Percentiles rank a stretch among this genome's conserved stretches.
Conservation (phyloP, 2,329 filamentous ascomycete species). For the Fusarium luffae region DNA sequence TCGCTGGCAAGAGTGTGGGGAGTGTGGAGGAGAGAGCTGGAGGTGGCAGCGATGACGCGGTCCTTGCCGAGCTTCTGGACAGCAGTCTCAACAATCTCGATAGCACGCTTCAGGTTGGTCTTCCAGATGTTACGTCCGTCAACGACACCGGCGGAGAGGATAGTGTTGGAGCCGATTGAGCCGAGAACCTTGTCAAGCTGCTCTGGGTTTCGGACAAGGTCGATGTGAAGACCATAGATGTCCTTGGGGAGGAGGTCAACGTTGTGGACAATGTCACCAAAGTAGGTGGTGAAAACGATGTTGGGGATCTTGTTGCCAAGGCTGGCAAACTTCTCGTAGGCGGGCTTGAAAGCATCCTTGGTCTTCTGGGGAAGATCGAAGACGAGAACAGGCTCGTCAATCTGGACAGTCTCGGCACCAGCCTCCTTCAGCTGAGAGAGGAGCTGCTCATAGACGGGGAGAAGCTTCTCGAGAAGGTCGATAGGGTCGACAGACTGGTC, state of each 20-base stretch:
- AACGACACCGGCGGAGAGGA: constrained; percentile 95
- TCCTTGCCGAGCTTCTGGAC: constrained; percentile 97
- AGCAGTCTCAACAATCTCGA: constrained; percentile 88
- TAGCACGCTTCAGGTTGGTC: constrained; percentile 97
- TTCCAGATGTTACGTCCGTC: constrained; percentile 99
- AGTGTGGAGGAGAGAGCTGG: constrained; percentile 97
- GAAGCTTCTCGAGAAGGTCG: constrained; percentile 89
- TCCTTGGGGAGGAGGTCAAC: constrained; percentile 85
- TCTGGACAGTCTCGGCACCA: constrained; percentile 96
- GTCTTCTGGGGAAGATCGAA: constrained; percentile 90
- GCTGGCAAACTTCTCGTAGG: constrained; percentile 87
- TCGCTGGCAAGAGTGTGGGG: constrained; percentile 97
- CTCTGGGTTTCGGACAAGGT: constrained; percentile 98
- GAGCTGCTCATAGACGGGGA: constrained; percentile 95
- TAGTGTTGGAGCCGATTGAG: constrained; percentile 87
- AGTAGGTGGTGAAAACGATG: constrained; percentile 95
- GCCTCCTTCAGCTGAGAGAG: constrained; percentile 93
- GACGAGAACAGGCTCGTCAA: constrained; percentile 97
- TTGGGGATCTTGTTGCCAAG: constrained; percentile 86
- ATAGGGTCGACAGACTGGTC: constrained; percentile 93
- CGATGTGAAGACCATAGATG: constrained; percentile 88
- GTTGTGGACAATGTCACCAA: constrained; percentile 99
- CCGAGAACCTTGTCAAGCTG: constrained; percentile 88
- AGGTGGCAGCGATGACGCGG: constrained; percentile 95
- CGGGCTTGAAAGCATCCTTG: constrained; percentile 98